Evolutionary conservation across 257 asterid species (phyloP).

Genomic region (Solanum infundibuliforme): DNA sequence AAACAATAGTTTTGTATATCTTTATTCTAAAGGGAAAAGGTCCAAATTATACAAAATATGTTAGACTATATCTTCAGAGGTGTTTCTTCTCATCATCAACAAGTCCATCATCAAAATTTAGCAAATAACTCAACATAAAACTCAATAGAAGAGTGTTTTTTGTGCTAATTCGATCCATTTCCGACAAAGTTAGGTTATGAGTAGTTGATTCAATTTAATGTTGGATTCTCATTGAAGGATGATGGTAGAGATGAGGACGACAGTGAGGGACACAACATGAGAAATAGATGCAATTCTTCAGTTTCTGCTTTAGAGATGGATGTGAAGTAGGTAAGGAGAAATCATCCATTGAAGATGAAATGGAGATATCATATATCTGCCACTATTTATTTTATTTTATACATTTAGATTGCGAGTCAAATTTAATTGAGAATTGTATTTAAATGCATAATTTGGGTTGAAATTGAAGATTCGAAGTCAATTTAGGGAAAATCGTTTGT

Average conservation of each 20-base stretch:
- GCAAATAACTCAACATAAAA: background rate
- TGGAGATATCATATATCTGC: background rate
- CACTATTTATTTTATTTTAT: background rate
- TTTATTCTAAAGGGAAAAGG: background rate
- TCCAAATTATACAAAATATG: too few species aligned
- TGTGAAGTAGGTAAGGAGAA: background rate
- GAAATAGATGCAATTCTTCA: background rate
- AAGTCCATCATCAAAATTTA: background rate
- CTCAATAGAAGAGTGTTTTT: background rate
- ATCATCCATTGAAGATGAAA: background rate
- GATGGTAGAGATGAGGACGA: background rate
- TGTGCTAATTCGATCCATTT: background rate
- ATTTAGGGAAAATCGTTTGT: background rate
- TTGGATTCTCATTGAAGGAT: background rate
- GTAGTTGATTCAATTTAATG: background rate
- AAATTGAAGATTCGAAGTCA: background rate
- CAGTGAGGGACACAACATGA: background rate
- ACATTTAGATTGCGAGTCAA: background rate
- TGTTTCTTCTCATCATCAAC: background rate
- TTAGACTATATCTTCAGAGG: background rate
- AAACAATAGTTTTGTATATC: too few species aligned
- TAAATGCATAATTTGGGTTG: background rate
- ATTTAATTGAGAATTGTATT: background rate
- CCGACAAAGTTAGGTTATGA: background rate
- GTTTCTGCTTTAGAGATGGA: background rate